Evolutionary conservation across 257 asterid species (phyloP).

Genomic region (Perilla frutescens): DNA sequence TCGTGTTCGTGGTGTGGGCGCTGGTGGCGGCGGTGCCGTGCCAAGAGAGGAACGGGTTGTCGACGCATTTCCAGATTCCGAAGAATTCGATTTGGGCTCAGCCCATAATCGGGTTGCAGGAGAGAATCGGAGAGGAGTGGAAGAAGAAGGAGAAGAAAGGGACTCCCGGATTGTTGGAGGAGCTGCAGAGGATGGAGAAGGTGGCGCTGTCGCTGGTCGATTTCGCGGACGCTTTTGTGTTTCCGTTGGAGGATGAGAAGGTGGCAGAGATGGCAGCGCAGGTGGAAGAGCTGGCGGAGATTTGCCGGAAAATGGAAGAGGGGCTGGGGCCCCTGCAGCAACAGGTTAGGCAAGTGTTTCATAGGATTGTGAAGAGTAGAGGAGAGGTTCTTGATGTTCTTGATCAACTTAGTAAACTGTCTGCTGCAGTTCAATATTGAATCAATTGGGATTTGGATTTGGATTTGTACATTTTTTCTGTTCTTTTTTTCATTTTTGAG

Average conservation of each 20-base stretch:
- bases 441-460: not conserved
- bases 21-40: constrained; percentile 89
- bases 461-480: constrained; percentile 27
- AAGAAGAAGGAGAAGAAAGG: constrained; percentile 91
- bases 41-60: constrained; percentile 73
- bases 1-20: constrained; percentile 86
- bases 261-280: constrained; percentile 52
- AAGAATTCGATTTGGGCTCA: constrained; percentile 73
- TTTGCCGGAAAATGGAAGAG: constrained; percentile 79
- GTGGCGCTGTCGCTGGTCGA: constrained; percentile 63
- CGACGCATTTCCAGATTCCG: constrained; percentile 59
- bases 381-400: constrained; percentile 77
- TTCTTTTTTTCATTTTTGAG: not conserved
- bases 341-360: constrained; percentile 85
- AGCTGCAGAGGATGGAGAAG: constrained; percentile 78
- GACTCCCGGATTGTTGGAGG: constrained; percentile 70
- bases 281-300: constrained; percentile 76
- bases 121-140: constrained; percentile 87
- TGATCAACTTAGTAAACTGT: constrained; percentile 68
- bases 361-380: constrained; percentile 92
- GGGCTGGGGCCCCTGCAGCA: constrained; percentile 78
- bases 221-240: constrained; percentile 59
- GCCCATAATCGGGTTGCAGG: constrained; percentile 64
- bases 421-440: constrained; percentile 71
- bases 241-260: constrained; percentile 82